Percentiles rank a stretch among this genome's conserved stretches.
These are phyloP conservation scores for Salvia splendens DNA, from an alignment of 257 asterid species.

Conservation along the genomic window DNA sequence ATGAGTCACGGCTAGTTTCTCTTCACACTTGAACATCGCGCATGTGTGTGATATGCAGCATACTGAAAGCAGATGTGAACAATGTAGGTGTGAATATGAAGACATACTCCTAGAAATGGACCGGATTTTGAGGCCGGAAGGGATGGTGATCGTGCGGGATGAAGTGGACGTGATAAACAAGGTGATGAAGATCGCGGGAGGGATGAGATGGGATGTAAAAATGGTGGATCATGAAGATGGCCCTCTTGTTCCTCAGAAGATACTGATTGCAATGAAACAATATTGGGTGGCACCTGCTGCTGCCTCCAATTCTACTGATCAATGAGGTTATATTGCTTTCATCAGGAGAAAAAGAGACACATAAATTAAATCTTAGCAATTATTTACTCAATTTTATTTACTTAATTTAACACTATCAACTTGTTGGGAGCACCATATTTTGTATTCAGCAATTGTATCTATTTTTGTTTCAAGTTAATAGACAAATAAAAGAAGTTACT, in stretches of 20 bases:
- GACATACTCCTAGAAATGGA: constrained; percentile 92
- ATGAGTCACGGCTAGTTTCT: too few relatives aligned
- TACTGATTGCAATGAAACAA: constrained; percentile 66
- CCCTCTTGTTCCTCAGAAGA: constrained; percentile 84
- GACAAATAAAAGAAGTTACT: too few relatives aligned
- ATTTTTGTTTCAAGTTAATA: constrained; percentile 15
- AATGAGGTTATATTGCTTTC: constrained; percentile 36
- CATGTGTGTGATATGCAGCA: too few relatives aligned
- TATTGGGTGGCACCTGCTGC: constrained; percentile 53
- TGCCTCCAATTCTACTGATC: constrained; percentile 43
- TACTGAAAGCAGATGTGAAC: neutral
- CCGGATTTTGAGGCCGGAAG: constrained; percentile 84
- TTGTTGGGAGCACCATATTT: neutral
- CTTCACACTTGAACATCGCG: too few relatives aligned
- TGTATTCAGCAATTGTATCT: constrained; percentile 34
- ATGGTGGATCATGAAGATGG: constrained; percentile 90
- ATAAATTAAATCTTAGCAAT: neutral
- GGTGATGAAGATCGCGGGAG: constrained; percentile 65
- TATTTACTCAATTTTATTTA: neutral
- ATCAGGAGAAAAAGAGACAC: neutral
- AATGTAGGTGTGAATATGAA: constrained; percentile 73
- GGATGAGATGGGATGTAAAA: constrained; percentile 83
- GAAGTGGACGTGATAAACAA: constrained; percentile 73
- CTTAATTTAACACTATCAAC: neutral
- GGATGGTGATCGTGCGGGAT: constrained; percentile 66